These are phyloP conservation scores for Trypethelium eluteriae DNA, from an alignment of 495 filamentous ascomycete genomes.

Conservation along the genomic window DNA sequence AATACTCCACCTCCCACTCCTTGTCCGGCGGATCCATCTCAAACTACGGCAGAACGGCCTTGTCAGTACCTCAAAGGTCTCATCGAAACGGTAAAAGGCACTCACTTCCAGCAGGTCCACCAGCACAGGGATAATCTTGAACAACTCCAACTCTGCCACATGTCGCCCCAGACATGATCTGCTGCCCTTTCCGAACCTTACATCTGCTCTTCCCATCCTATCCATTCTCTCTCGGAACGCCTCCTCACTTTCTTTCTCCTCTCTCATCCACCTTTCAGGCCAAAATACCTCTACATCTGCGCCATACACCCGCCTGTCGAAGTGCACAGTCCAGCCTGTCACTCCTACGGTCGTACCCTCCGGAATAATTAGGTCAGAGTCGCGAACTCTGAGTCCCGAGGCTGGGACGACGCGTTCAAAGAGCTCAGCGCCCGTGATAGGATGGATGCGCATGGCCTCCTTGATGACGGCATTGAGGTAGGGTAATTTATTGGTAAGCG, in stretches of 20 bases:
- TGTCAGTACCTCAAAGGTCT: not conserved
- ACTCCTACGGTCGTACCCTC: conserved; percentile 47
- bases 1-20: conserved; percentile 15
- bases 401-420: conserved; percentile 37
- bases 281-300: conserved; percentile 29
- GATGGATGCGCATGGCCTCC: conserved; percentile 40
- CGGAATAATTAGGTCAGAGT: conserved; percentile 44
- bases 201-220: not conserved
- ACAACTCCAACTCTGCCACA: not conserved
- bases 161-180: not conserved
- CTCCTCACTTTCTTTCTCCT: conserved; percentile 9
- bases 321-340: conserved; percentile 31
- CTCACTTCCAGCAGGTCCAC: not conserved
- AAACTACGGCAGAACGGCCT: conserved; percentile 15
- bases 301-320: conserved; percentile 28
- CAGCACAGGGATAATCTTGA: not conserved
- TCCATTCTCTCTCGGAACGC: not conserved
- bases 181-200: not conserved
- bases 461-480: conserved; percentile 47
- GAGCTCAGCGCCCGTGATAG: conserved; percentile 22
- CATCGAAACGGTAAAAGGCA: not conserved
- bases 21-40: conserved; percentile 19
- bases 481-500: conserved; percentile 35
- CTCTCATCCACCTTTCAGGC: conserved; percentile 34
- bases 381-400: conserved; percentile 45